Evolutionary conservation across 768 basidiomycete species (phyloP), one percentile per base, ranked within the genome.

Genomic region (Hericium alpestre): DNA sequence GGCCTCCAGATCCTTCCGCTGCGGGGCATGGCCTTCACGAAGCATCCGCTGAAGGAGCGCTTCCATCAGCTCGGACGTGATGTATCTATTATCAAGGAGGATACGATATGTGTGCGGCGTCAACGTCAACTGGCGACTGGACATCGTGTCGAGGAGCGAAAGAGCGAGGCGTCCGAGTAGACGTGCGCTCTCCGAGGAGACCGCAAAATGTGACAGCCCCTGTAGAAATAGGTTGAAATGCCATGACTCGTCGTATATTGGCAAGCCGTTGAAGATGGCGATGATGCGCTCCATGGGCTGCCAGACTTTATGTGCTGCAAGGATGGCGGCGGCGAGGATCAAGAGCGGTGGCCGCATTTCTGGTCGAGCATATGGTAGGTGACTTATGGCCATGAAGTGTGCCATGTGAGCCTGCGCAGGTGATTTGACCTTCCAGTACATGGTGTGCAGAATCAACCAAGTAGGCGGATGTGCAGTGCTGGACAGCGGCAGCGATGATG

Each of bases 391-490:
- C 22, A 86, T 66, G 53, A 76, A 62, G 38, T 79, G 61, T 1
- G 72, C 70, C 0, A 72, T 72, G 18, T 69, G 66, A 0, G 80
- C 82, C 22, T 85, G 76, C 15, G 56, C 56, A 1, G 73, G 65
- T 0, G 77, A 75, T n/a, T 65, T 69, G 11, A 82, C 71, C 65
- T 75, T 78, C 23, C 49, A 67, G 73, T 65, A 69, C 15, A 77
- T 67, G 43, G 85, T 70, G 48, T 76, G 73, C 32, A 86, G 67
- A 11, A 78, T 65, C n/a, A 83, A 68, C 83, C 83, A 87, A 0
- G 74, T 60, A 0, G 85, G 84, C 12, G 61, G 61, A 13, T 23
- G 52, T 5, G 11, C 16, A 16, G 20, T 12, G 32, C 23, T 38
- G 4, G 27, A 8, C 4, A 8, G n/a, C 18, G 7, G 13, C 10